Percentiles rank a stretch among this genome's conserved stretches.
phyloP scores from a whole-genome alignment of 2,329 filamentous ascomycete species.

The Botrytis aclada region DNA sequence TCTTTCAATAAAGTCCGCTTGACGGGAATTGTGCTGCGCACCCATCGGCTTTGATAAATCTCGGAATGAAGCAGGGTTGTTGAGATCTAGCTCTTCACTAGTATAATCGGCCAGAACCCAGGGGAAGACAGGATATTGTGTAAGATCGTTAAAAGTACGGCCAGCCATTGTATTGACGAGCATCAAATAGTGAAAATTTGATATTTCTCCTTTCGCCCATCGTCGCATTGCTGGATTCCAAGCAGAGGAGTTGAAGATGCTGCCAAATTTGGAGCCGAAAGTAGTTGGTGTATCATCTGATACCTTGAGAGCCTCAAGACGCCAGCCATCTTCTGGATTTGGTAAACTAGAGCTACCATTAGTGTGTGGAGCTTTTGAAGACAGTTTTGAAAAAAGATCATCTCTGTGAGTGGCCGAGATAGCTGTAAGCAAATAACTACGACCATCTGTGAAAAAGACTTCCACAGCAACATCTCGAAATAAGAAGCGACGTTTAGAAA shows the following conservation, averaged over 20 bases:
- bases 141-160: conserved; percentile 94
- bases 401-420: conserved; percentile 72
- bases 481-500: conserved; percentile 91
- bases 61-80: conserved; percentile 79
- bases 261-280: conserved; percentile 85
- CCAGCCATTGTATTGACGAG: conserved; percentile 97
- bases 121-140: conserved; percentile 96
- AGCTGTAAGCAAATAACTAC: conserved; percentile 88
- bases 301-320: conserved; percentile 77
- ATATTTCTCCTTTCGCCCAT: conserved; percentile 93
- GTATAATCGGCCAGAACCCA: conserved; percentile 97
- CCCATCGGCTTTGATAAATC: conserved; percentile 97
- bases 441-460: conserved; percentile 93
- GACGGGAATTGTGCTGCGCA: conserved; percentile 73
- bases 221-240: conserved; percentile 82
- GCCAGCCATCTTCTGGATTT: conserved; percentile 86
- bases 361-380: conserved; percentile 76
- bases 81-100: conserved; percentile 85
- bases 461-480: conserved; percentile 97
- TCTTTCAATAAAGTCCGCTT: conserved; percentile 75
- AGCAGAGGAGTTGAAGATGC: conserved; percentile 79
- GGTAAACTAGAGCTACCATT: conserved; percentile 65
- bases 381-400: conserved; percentile 74
- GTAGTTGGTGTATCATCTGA: conserved; percentile 57
- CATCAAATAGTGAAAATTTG: conserved; percentile 99